These are phyloP conservation scores for Lactarius indigo DNA, from an alignment of 768 basidiomycete species.

Conservation along the genomic window DNA sequence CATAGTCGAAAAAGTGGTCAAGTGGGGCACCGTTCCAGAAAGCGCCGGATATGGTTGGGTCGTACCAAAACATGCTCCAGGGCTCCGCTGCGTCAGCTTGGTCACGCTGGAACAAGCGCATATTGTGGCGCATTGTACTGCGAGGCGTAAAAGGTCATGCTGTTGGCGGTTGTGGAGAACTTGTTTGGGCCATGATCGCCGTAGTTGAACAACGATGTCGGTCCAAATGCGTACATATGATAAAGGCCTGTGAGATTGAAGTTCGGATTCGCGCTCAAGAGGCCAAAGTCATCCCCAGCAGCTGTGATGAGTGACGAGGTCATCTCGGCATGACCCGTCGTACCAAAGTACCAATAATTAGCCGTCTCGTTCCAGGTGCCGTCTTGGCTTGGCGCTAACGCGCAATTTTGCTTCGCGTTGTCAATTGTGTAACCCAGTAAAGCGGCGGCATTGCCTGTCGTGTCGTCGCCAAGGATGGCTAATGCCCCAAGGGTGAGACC, in stretches of 20 bases:
- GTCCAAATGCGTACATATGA: slow-evolving; percentile 86
- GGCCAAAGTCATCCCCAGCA: slow-evolving; percentile 76
- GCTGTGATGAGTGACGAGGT: slow-evolving; percentile 75
- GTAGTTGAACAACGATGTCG: slow-evolving; percentile 81
- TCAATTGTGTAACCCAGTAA: slow-evolving; percentile 65
- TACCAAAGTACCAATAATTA: slow-evolving; percentile 96
- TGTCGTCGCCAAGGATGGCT: slow-evolving; percentile 84
- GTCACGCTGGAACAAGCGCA: slow-evolving; percentile 87
- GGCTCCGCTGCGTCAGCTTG: slow-evolving; percentile 58
- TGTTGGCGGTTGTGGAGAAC: slow-evolving; percentile 89
- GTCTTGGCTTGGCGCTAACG: slow-evolving; percentile 54
- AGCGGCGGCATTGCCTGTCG: slow-evolving; percentile 62
- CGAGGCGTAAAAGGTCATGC: slow-evolving; percentile 72
- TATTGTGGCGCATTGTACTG: slow-evolving; percentile 69
- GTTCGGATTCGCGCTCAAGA: slow-evolving; percentile 68
- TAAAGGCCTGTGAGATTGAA: slow-evolving; percentile 71
- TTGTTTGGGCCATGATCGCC: slow-evolving; percentile 93
- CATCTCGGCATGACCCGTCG: slow-evolving; percentile 89
- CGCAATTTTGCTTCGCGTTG: slow-evolving; percentile 80
- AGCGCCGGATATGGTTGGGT: slow-evolving; percentile 76
- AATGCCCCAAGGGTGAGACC: slow-evolving; percentile 88
- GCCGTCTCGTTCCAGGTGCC: slow-evolving; percentile 93
- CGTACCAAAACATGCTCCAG: slow-evolving; percentile 82
- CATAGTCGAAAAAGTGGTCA: slow-evolving; percentile 77
- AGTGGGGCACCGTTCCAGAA: slow-evolving; percentile 87